phyloP scores from a whole-genome alignment of 1,139 yeast genomes.

The Hansenula lynferdii region DNA sequence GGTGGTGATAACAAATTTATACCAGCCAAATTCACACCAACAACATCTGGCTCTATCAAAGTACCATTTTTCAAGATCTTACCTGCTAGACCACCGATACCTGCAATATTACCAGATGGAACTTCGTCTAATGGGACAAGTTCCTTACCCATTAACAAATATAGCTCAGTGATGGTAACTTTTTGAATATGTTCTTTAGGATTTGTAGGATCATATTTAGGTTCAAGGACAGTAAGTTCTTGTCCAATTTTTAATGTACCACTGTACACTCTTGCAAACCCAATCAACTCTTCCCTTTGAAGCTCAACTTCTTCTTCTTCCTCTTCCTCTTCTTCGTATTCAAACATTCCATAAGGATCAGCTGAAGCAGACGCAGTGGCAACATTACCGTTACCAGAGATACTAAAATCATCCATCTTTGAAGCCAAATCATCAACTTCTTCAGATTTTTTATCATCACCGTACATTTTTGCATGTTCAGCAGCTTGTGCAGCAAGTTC shows the following conservation, averaged over 20 bases:
- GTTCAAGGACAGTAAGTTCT: slow-evolving; percentile 70
- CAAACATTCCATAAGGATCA: slow-evolving; percentile 26
- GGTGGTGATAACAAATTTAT: slow-evolving; percentile 68
- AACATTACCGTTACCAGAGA: slow-evolving; percentile 9
- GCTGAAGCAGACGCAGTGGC: slow-evolving; percentile 19
- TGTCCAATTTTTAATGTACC: slow-evolving; percentile 80
- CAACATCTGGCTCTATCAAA: slow-evolving; percentile 41
- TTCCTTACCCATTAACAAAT: slow-evolving; percentile 90
- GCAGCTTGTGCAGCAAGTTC: slow-evolving; percentile 67
- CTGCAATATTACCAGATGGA: slow-evolving; percentile 95
- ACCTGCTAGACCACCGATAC: slow-evolving; percentile 87
- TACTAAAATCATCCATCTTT: slow-evolving; percentile 8
- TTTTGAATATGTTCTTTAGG: slow-evolving; percentile 57
- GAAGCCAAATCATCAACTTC: slow-evolving; percentile 12
- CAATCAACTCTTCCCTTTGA: slow-evolving; percentile 63
- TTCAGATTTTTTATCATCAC: slow-evolving; percentile 18
- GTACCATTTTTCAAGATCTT: slow-evolving; percentile 86
- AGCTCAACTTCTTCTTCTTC: slow-evolving; percentile 44
- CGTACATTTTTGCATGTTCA: slow-evolving; percentile 46
- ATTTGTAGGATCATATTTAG: slow-evolving; percentile 72
- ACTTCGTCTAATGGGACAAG: slow-evolving; percentile 71
- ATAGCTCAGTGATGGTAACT: slow-evolving; percentile 60
- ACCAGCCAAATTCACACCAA: slow-evolving; percentile 71
- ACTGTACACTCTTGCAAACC: slow-evolving; percentile 84
- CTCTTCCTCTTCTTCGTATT: slow-evolving; percentile 33